Percentiles rank a stretch among this genome's conserved stretches.
Conservation (phyloP, 2,329 filamentous ascomycete species). For the Pestalotiopsis sp. region DNA sequence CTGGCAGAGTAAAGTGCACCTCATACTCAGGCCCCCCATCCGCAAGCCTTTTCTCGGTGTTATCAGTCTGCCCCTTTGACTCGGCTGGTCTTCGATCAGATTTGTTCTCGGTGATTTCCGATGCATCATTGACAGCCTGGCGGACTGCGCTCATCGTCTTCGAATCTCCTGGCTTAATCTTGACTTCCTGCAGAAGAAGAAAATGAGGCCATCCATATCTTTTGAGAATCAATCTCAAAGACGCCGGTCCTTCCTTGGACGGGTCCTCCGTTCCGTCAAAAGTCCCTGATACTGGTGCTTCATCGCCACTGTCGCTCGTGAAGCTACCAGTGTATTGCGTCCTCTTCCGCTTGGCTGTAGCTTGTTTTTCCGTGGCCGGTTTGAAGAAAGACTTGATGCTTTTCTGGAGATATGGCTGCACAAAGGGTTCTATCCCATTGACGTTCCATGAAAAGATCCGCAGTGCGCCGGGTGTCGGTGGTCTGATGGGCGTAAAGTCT, state of each 20-base stretch:
- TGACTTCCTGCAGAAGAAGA: constrained; percentile 18
- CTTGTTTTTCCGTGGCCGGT: constrained; percentile 39
- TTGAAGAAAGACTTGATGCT: constrained; percentile 15
- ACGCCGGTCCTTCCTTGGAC: constrained; percentile 13
- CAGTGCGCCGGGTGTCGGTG: constrained; percentile 1
- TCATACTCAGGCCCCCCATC: constrained; percentile 40
- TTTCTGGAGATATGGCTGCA: constrained; percentile 12
- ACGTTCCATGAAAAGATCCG: constrained; percentile 20
- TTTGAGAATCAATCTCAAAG: constrained; percentile 10
- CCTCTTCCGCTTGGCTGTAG: neutral
- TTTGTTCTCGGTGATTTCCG: neutral
- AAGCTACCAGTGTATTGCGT: neutral
- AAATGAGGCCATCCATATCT: constrained; percentile 16
- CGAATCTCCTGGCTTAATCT: constrained; percentile 17
- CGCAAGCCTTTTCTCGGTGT: neutral
- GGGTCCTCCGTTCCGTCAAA: constrained; percentile 30
- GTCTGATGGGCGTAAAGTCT: neutral
- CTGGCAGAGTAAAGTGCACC: constrained; percentile 48
- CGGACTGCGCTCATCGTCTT: constrained; percentile 13
- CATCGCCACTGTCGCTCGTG: neutral
- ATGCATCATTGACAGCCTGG: neutral
- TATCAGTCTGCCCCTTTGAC: neutral
- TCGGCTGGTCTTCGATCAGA: no score
- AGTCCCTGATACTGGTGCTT: neutral
- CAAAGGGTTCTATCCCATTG: constrained; percentile 17